These are phyloP conservation scores for Mycena metata DNA, from an alignment of 768 basidiomycete species.

Conservation along the genomic window DNA sequence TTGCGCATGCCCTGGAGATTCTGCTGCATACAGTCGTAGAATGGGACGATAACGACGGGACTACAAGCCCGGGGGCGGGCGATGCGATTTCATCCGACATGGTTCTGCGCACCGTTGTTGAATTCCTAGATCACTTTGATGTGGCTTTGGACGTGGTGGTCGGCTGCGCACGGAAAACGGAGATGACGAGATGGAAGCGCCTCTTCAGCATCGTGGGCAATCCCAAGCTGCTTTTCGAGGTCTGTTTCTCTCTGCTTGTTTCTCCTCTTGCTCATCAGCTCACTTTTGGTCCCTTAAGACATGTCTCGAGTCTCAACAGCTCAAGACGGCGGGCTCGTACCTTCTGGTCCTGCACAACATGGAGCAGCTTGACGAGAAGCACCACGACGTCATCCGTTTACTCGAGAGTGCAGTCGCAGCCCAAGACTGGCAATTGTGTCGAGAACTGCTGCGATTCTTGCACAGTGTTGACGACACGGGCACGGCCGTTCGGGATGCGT, in stretches of 20 bases:
- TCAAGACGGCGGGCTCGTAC: constrained; percentile 94
- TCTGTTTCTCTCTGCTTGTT: constrained; percentile 45
- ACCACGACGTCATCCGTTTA: constrained; percentile 85
- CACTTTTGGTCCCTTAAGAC: constrained; percentile 57
- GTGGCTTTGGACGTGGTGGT: constrained; percentile 93
- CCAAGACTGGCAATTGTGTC: constrained; percentile 91
- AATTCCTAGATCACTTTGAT: constrained; percentile 96
- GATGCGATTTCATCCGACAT: constrained; percentile 48
- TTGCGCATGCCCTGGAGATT: constrained; percentile 94
- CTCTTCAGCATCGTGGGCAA: constrained; percentile 93
- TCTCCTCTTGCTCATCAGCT: background rate
- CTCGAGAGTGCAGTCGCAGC: constrained; percentile 80
- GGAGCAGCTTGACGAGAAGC: constrained; percentile 87
- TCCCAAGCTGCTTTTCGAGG: constrained; percentile 93
- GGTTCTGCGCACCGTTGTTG: constrained; percentile 77
- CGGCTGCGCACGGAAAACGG: constrained; percentile 96
- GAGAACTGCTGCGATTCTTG: constrained; percentile 92
- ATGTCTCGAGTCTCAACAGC: constrained; percentile 77
- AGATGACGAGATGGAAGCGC: constrained; percentile 89
- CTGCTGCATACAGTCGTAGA: constrained; percentile 95
- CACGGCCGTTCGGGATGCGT: constrained; percentile 70
- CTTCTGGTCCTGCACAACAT: constrained; percentile 94
- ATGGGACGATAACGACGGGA: constrained; percentile 67
- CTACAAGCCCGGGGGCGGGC: constrained; percentile 41
- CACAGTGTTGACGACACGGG: constrained; percentile 94